Conservation (phyloP, 306 rosid genomes). For the Malus fusca region DNA sequence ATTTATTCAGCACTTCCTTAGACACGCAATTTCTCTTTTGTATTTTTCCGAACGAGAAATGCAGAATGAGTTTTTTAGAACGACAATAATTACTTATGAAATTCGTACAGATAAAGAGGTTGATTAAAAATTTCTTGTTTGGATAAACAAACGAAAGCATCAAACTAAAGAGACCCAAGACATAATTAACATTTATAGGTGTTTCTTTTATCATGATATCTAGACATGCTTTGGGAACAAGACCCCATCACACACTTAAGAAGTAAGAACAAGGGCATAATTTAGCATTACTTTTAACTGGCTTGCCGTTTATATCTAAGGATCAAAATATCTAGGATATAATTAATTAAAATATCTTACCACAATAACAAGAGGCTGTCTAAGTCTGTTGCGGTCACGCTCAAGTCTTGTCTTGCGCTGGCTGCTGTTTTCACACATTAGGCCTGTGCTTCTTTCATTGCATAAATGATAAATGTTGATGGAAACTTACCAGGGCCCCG, state of each 20-base stretch:
- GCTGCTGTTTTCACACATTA: neutral
- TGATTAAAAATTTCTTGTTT: neutral
- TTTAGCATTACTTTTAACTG: neutral
- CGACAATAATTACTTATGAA: too few species aligned
- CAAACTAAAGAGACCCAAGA: neutral
- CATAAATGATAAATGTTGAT: conserved; percentile 11
- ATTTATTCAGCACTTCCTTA: fast-evolving
- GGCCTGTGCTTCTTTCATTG: neutral
- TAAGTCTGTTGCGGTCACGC: conserved; percentile 19
- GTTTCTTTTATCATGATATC: neutral
- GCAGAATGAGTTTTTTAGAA: too few species aligned
- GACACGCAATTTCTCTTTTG: too few species aligned
- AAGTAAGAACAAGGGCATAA: neutral
- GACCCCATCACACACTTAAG: neutral
- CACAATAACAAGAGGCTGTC: conserved; percentile 21
- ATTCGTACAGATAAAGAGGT: neutral
- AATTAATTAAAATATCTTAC: neutral
- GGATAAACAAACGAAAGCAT: neutral
- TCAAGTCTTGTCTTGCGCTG: conserved; percentile 1
- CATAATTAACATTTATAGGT: neutral
- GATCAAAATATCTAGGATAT: neutral
- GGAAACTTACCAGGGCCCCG: conserved; percentile 17
- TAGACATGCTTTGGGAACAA: neutral
- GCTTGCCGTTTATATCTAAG: neutral
- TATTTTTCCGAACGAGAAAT: too few species aligned